These are phyloP conservation scores for Schizophyllum amplum DNA, from an alignment of 1,284 basidiomycete genomes.

Conservation along the genomic window DNA sequence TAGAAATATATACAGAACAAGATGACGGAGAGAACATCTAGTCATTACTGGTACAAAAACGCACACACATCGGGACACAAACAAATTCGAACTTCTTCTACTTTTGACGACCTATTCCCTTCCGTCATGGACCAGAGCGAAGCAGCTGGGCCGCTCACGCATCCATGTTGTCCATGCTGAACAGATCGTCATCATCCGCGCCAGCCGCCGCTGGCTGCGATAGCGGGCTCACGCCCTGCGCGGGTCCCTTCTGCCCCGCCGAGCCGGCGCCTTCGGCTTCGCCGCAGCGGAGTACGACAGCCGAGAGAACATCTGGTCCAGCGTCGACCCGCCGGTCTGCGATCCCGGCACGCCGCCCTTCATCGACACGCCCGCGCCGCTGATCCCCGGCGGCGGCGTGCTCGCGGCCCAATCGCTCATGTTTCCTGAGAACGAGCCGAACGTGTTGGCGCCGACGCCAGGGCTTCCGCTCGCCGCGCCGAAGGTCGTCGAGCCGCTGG, in stretches of 20 bases:
- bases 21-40: neutral
- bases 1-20: neutral
- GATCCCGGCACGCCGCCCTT: constrained; percentile 15
- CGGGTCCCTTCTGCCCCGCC: constrained; percentile 9
- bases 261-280: constrained; percentile 13
- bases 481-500: constrained; percentile 9
- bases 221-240: constrained; percentile 12
- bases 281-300: constrained; percentile 39
- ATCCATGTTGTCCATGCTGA: constrained; percentile 44
- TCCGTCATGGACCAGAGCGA: too few species aligned
- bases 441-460: neutral
- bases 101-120: neutral
- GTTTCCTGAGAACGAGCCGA: neutral
- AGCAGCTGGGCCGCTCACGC: neutral
- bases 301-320: constrained; percentile 43
- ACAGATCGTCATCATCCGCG: constrained; percentile 50
- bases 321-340: constrained; percentile 16
- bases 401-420: neutral
- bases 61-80: neutral
- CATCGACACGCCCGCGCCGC: constrained; percentile 15
- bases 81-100: neutral
- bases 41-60: neutral
- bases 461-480: constrained; percentile 15
- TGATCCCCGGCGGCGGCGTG: constrained; percentile 13
- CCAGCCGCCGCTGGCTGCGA: constrained; percentile 23